Evolutionary conservation across 139 green algal genomes (phyloP), one percentile per base, ranked within the genome.

Genomic region (Penium margaritaceum): DNA sequence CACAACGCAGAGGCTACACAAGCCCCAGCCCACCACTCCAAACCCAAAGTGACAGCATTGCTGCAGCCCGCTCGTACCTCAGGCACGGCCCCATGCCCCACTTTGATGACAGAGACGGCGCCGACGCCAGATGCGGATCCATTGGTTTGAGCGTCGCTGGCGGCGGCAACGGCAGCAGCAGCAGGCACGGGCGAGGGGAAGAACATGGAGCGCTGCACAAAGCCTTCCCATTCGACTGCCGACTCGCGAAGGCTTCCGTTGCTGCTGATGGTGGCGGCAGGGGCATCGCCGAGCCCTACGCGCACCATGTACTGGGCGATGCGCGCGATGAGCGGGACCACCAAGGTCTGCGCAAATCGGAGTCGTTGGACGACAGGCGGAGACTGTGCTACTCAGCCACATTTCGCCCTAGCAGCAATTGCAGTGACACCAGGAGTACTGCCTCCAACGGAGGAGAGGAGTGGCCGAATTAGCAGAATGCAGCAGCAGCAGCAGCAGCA

Each of bases 241-340:
- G n/a, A n/a, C n/a, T n/a, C n/a, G 24, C 30, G 51, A 24, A 24
- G 51, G 24, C 30, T 24, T 24, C 30, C 51, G n/a, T n/a, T n/a
- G n/a, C n/a, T n/a, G n/a, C n/a, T n/a, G n/a, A n/a, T n/a, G n/a
- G n/a, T n/a, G n/a, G n/a, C n/a, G n/a, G n/a, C n/a, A n/a, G n/a
- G 33, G 24, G 34, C 60, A 19, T 37, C 60, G 33, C 33, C 33
- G 24, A 41, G n/a, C 32, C 43, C 67, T 44, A 71, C 62, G 24
- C 39, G 32, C 39, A 43, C 67, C 27, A 66, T 39, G 34, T 27
- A 66, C 46, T 74, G 62, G 21, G 58, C 60, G 19, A 29, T 67
- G 21, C 33, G 34, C 60, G 60, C 60, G 19, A 67, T 29, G n/a
- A 67, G 60, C 60, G 60, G 60, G n/a, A 67, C 60, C 33, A 41